phyloP scores from a whole-genome alignment of 2,329 filamentous ascomycete species.

The Coniella lustricola region DNA sequence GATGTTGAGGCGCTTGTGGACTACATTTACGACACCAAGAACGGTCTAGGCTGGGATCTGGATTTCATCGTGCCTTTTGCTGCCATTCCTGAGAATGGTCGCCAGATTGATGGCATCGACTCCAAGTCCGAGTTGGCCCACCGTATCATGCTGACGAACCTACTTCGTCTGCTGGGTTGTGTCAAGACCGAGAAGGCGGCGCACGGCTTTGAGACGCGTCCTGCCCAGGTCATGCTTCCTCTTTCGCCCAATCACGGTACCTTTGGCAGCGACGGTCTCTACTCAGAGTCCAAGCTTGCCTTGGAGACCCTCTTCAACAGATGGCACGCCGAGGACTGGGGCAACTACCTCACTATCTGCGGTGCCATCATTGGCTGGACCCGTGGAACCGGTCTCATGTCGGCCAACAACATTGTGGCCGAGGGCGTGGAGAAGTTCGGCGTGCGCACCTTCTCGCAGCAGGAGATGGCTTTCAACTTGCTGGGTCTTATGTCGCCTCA shows the following conservation, averaged over 20 bases:
- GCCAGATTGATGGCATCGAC: constrained; percentile 93
- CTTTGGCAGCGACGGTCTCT: constrained; percentile 94
- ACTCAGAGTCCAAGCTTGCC: constrained; percentile 95
- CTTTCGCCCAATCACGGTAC: constrained; percentile 97
- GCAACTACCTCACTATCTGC: constrained; percentile 94
- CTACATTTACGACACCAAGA: constrained; percentile 96
- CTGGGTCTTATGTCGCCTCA: constrained; percentile 91
- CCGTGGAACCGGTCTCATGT: constrained; percentile 96
- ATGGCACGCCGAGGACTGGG: constrained; percentile 97
- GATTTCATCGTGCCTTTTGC: constrained; percentile 95
- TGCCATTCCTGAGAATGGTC: constrained; percentile 94
- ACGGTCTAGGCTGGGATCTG: constrained; percentile 94
- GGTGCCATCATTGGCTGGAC: constrained; percentile 99
- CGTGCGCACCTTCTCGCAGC: constrained; percentile 96
- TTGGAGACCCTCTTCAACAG: constrained; percentile 97
- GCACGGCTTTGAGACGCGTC: constrained; percentile 86
- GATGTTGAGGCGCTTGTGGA: constrained; percentile 90
- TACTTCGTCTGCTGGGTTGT: constrained; percentile 80
- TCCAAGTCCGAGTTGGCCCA: constrained; percentile 97
- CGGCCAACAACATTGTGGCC: constrained; percentile 93
- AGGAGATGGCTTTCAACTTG: constrained; percentile 99
- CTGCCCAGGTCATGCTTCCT: constrained; percentile 91
- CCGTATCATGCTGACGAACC: constrained; percentile 97
- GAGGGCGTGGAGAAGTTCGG: constrained; percentile 95
- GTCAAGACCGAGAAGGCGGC: constrained; percentile 88